Evolutionary conservation across 495 filamentous ascomycete genomes (phyloP), one percentile per base, ranked within the genome.

Genomic region (Aspergillus avenaceus): DNA sequence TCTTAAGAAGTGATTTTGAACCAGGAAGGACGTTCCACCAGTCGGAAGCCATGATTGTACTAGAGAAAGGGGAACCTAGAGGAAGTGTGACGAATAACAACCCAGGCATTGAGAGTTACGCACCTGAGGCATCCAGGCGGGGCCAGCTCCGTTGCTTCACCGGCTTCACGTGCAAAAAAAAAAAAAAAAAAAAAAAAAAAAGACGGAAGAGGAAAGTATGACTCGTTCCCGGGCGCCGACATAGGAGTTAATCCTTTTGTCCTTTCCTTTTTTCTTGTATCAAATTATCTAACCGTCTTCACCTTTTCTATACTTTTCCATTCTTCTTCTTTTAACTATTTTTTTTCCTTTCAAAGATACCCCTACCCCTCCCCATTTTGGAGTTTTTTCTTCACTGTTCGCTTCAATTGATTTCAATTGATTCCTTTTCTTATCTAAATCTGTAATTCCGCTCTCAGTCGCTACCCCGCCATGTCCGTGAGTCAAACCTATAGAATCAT

Each of bases 391-490:
- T 24, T 16, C 19, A n/a, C n/a, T n/a, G n/a, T n/a, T n/a, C n/a
- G n/a, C n/a, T n/a, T n/a, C n/a, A n/a, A n/a, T n/a, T n/a, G n/a
- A n/a, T 51, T 21, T 37, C 41, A 18, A 12, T 25, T 8, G 34
- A 19, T 46, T 38, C 24, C 25, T 26, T 9, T 40, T 48, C 12
- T 22, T 27, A 40, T 13, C 45, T n/a, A n/a, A n/a, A n/a, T n/a
- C n/a, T n/a, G n/a, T n/a, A n/a, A n/a, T n/a, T n/a, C n/a, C n/a
- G n/a, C n/a, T n/a, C n/a, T n/a, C n/a, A n/a, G n/a, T n/a, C n/a
- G n/a, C n/a, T 45, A 43, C 61, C 56, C 63, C 61, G 56, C 62
- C 55, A 73, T 73, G 70, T 69, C 70, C 49, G 70, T 73, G 61
- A 73, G 70, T 70, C 53, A 59, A 29, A 1, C 7, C 16, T 24